Conservation (phyloP, 768 basidiomycete species). For the Pulveroboletus sp. region DNA sequence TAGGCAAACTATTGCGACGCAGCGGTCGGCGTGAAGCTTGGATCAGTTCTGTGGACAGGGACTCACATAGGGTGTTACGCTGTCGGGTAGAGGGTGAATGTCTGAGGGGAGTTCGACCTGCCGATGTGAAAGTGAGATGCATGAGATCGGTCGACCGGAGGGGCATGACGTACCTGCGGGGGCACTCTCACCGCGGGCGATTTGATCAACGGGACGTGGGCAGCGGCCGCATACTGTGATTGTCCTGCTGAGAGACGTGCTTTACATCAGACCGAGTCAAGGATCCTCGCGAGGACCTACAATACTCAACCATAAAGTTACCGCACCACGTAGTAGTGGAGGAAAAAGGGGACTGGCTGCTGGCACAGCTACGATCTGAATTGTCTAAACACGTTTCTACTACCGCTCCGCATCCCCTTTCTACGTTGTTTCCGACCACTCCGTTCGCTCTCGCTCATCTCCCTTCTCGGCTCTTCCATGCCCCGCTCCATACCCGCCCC, state of each 20-base stretch:
- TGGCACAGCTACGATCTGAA: conserved; percentile 17
- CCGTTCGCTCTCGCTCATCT: conserved; percentile 61
- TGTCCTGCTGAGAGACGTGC: conserved; percentile 15
- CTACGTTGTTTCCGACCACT: conserved; percentile 77
- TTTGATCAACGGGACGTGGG: conserved; percentile 82
- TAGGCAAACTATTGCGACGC: too few species aligned
- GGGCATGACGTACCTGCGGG: conserved; percentile 50
- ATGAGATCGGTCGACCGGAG: background rate
- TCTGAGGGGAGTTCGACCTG: conserved; percentile 86
- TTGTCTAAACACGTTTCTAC: conserved; percentile 73
- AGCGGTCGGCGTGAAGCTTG: conserved; percentile 2
- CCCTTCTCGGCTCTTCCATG: conserved; percentile 42
- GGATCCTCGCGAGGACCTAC: conserved; percentile 12
- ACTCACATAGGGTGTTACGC: conserved; percentile 81
- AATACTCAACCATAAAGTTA: conserved; percentile 22
- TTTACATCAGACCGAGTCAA: background rate
- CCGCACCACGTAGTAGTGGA: background rate
- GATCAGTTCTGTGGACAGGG: background rate
- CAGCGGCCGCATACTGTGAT: conserved; percentile 77
- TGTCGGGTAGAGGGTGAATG: conserved; percentile 91
- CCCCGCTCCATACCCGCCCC: conserved; percentile 90
- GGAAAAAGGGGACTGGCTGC: background rate
- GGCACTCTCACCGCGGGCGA: conserved; percentile 89
- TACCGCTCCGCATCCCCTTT: conserved; percentile 81
- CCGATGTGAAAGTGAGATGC: background rate